phyloP scores from a whole-genome alignment of 129 eudicot species.

The Dittrichia graveolens region DNA sequence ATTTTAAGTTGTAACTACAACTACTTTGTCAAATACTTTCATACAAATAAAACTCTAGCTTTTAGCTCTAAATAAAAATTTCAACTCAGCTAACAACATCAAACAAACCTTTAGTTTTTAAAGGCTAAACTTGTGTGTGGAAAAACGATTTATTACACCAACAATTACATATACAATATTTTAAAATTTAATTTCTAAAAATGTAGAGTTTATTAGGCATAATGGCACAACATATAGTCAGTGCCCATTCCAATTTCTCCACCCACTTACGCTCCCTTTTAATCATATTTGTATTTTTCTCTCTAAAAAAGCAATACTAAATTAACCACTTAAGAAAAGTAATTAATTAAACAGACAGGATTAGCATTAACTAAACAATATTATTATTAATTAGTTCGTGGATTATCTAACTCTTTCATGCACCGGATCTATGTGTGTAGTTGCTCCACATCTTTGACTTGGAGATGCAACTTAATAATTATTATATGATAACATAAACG shows the following conservation, averaged over 20 bases:
- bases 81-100: no score
- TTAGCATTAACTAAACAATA: constrained; percentile 38
- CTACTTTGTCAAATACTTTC: no score
- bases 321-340: constrained; percentile 19
- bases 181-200: background rate
- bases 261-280: constrained; percentile 23
- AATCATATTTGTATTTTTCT: constrained; percentile 18
- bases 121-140: no score
- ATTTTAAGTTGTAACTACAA: no score
- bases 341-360: constrained; percentile 29
- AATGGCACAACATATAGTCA: constrained; percentile 21
- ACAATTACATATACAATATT: background rate
- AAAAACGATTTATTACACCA: background rate
- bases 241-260: constrained; percentile 42
- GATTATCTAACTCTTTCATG: constrained; percentile 40
- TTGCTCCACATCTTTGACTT: constrained; percentile 33
- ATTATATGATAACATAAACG: background rate
- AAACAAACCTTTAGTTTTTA: no score
- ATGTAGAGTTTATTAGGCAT: constrained; percentile 6
- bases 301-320: constrained; percentile 29
- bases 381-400: constrained; percentile 27
- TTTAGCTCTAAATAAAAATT: no score
- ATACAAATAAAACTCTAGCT: no score
- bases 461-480: background rate
- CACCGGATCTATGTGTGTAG: constrained; percentile 16